These are phyloP conservation scores for Ogataea neopini DNA, from an alignment of 805 yeast genomes.

Conservation along the genomic window DNA sequence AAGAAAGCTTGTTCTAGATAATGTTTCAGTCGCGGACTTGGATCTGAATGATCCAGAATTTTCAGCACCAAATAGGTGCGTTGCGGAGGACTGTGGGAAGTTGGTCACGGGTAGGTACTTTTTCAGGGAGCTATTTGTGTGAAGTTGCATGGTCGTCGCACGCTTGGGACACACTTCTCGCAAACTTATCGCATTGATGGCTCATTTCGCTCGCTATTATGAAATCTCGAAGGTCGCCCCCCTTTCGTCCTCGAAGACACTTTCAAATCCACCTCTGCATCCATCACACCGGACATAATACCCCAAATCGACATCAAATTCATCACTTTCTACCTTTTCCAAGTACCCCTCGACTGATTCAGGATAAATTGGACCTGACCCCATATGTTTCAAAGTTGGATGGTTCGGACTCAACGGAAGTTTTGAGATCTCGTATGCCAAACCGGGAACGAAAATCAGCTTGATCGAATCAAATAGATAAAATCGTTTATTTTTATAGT, in stretches of 20 bases:
- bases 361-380: slow-evolving; percentile 25
- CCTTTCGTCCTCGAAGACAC: too few species aligned
- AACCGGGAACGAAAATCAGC: slow-evolving; percentile 30
- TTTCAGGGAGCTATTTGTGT: slow-evolving; percentile 56
- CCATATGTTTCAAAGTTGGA: slow-evolving; percentile 16
- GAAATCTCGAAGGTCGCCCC: slow-evolving; percentile 4
- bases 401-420: slow-evolving; percentile 22
- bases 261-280: too few species aligned
- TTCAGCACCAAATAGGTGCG: slow-evolving; percentile 60
- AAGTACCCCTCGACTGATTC: slow-evolving; percentile 12
- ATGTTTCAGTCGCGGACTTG: slow-evolving; percentile 21
- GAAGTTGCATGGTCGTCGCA: too few species aligned
- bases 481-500: slow-evolving; percentile 25
- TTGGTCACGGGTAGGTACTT: slow-evolving; percentile 46
- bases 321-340: slow-evolving; percentile 26
- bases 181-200: too few species aligned
- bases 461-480: slow-evolving; percentile 35
- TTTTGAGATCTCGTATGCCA: slow-evolving; percentile 20
- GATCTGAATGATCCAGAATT: slow-evolving; percentile 42
- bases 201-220: too few species aligned
- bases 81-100: slow-evolving; percentile 50
- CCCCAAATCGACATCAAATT: slow-evolving; percentile 25
- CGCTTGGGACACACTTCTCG: too few species aligned
- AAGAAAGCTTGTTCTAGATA: slow-evolving; percentile 24
- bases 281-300: slow-evolving; percentile 27